phyloP scores from a whole-genome alignment of 768 basidiomycete species.

The Boletus vinaceobasis region DNA sequence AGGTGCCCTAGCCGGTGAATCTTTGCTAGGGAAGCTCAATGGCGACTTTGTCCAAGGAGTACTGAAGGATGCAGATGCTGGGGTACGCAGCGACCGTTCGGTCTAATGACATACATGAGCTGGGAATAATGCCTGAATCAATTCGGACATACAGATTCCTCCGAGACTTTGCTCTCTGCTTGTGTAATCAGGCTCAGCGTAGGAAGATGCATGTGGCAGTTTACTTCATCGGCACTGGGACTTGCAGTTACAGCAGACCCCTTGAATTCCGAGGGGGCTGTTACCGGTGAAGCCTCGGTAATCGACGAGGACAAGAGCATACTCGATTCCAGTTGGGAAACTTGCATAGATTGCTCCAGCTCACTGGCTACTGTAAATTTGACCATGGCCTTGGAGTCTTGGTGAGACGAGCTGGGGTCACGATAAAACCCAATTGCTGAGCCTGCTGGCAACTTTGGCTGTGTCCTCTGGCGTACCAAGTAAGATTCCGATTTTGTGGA shows the following conservation, averaged over 20 bases:
- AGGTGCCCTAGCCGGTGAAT: slow-evolving; percentile 63
- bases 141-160: slow-evolving; percentile 48
- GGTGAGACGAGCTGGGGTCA: slow-evolving; percentile 51
- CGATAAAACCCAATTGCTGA: slow-evolving; percentile 73
- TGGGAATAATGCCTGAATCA: background rate
- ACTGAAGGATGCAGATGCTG: slow-evolving; percentile 37
- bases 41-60: slow-evolving; percentile 53
- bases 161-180: slow-evolving; percentile 49
- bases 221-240: slow-evolving; percentile 8
- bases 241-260: slow-evolving; percentile 6
- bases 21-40: slow-evolving; percentile 57
- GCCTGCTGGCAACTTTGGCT: slow-evolving; percentile 70
- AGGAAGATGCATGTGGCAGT: slow-evolving; percentile 12
- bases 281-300: slow-evolving; percentile 10
- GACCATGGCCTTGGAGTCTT: slow-evolving; percentile 49
- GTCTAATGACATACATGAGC: slow-evolving; percentile 29
- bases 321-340: slow-evolving; percentile 15
- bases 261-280: slow-evolving; percentile 2
- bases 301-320: slow-evolving; percentile 27
- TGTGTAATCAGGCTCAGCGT: slow-evolving; percentile 24
- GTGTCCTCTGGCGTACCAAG: slow-evolving; percentile 45
- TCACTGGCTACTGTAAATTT: slow-evolving; percentile 81
- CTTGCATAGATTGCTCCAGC: slow-evolving; percentile 41
- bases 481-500: slow-evolving; percentile 25
- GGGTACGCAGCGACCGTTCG: slow-evolving; percentile 46